Base-by-base conservation (phyloP, 2,329 filamentous ascomycete genomes). In the Fusarium hainanense region DNA sequence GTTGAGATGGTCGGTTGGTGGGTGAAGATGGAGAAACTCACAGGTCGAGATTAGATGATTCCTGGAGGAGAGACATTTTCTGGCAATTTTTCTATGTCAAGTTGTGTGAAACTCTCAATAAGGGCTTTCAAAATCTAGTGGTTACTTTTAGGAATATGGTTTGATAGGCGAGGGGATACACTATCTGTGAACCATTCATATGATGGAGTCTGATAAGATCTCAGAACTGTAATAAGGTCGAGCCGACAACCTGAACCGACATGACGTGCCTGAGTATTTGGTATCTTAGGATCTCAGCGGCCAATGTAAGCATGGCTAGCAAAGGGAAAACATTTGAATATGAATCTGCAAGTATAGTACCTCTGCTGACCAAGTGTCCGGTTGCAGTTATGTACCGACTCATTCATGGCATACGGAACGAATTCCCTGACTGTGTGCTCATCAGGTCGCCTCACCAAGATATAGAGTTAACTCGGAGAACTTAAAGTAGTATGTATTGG, bases 381-480 rank as follows among this genome's bases (percentile, higher is more conserved):
- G 2, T 6, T 6, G 6, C 9, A 34, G 1, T 18, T 6, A 0
- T 18, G 9, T 18, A 18, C 16, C 9, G 32, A 37, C 1, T 37
- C 16, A n/a, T 0, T 37, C 16, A 34, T 30, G 28, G 12, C 6
- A 18, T 37, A 34, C 16, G 9, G 32, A n/a, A 1, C 9, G 4
- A 37, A 37, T 18, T 4, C 14, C 30, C 14, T 3, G 14, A 9
- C 30, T 16, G 5, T 9, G 1, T 4, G 30, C 2, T 32, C 7
- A 1, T 7, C 14, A 4, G 1, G 14, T 4, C 14, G 8, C 16
- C 16, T n/a, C 9, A 5, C 16, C 5, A 11, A 37, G 9, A 2
- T 6, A 18, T 11, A 18, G 6, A 6, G 32, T 37, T 37, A 0
- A 9, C 0, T 1, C 0, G 7, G 5, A 11, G 11, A n/a, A 37